Base-by-base conservation (phyloP, 2,329 filamentous ascomycete genomes). In the Sporothrix variecibatus region DNA sequence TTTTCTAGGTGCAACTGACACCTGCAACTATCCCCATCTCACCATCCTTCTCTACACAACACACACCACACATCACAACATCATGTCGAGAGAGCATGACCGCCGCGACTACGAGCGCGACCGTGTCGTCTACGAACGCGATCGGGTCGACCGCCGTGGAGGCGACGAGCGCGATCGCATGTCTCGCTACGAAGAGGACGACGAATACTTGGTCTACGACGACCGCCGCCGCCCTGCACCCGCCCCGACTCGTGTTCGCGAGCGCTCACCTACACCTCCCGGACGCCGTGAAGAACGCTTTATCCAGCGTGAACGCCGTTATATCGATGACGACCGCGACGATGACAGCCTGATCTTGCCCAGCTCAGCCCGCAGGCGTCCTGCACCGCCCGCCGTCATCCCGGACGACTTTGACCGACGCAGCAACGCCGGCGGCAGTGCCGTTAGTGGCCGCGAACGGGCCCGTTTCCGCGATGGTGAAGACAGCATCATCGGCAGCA, bases 321-420 rank as follows among this genome's bases (percentile, higher is more conserved):
- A 78, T 76, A 85, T 85, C 74, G 85, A 87, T 75, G 90, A 91
- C 26, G 88, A 92, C 3, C 85, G 86, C 17, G 74, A 75, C 46
- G 40, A 72, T 43, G 72, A 73, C 68, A 73, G 72, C 56, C 2
- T 51, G 40, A 62, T 73, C 7, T 31, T 72, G 56, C 49, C 62
- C 4, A 8, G 51, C 12, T 20, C 71, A 62, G 58, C 73, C 1
- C 82, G 82, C 72, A 85, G 82, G 40, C 64, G 77, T 78, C 46
- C 79, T 78, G 40, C 79, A 81, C 70, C 71, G 49, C 71, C 74
- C 6, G 23, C 67, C 28, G 73, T 73, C 31, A 73, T 75, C 56
- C 49, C 56, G 23, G 56, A 69, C 46, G 85, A 88, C 71, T 82
- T 85, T 77, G 89, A 89, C 74, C 85, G 87, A 72, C 87, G 88